phyloP scores from a whole-genome alignment of 768 basidiomycete genomes.

The Artomyces pyxidatus region DNA sequence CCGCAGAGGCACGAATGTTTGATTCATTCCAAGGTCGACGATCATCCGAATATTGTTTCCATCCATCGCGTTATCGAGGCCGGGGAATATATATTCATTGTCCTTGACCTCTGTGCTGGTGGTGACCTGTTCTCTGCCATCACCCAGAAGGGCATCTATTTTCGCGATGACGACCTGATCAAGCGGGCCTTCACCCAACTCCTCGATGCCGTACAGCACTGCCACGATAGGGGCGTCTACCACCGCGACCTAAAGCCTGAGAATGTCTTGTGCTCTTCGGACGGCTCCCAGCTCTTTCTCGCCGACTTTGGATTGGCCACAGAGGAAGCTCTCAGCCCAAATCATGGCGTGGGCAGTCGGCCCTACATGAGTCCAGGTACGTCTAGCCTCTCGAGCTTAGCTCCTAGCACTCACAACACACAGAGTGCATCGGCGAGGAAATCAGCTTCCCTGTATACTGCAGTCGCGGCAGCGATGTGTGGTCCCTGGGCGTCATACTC shows the following conservation, averaged over 20 bases:
- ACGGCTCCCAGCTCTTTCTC: constrained; percentile 46
- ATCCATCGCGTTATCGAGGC: constrained; percentile 2
- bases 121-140: constrained; percentile 71
- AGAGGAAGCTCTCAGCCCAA: constrained; percentile 32
- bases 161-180: constrained; percentile 36
- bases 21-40: constrained; percentile 1
- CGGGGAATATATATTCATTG: constrained; percentile 22
- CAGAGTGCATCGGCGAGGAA: constrained; percentile 50
- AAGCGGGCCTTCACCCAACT: constrained; percentile 69
- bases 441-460: constrained; percentile 40
- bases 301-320: constrained; percentile 78
- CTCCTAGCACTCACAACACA: not conserved
- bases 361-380: constrained; percentile 69
- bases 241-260: constrained; percentile 90
- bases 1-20: constrained; percentile 2
- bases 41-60: constrained; percentile 4
- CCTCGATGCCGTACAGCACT: constrained; percentile 69
- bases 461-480: constrained; percentile 58
- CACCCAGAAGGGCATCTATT: constrained; percentile 33
- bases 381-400: constrained; percentile 9
- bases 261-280: constrained; percentile 56
- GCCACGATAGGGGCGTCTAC: constrained; percentile 62
- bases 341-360: constrained; percentile 52
- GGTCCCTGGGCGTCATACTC: constrained; percentile 74
- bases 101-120: constrained; percentile 30